Evolutionary conservation across 179 eudicot genomes (phyloP), one percentile per base, ranked within the genome.

Genomic region (Sideroxylon spinosum): DNA sequence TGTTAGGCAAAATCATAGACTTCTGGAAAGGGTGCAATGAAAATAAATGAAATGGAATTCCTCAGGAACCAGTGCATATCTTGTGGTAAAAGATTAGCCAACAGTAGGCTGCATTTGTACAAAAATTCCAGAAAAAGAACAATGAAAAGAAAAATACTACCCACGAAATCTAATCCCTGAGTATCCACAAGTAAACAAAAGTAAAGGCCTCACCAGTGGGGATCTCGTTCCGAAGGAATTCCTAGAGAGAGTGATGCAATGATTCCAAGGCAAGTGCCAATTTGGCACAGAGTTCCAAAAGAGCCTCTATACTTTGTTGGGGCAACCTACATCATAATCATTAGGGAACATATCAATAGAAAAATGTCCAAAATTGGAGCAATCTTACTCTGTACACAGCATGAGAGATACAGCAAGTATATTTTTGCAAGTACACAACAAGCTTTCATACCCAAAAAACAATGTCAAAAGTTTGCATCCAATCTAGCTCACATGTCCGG

Each of bases 221-320:
- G 90, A 87, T 91, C 94, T 81, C 72, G 79, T 84, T 93, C 93
- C 37, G 91, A 86, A 59, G 91, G 86, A 79, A 88, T 85, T 46
- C 86, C 97, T 71, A 90, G 70, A 82, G 82, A 83, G 57, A 93
- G 87, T 71, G 97, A 93, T 68, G 83, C 87, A 80, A 93, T 90
- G 60, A 93, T 93, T 79, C 97, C 97, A 76, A 89, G 85, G 87
- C 94, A 93, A 49, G 97, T 93, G 63, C 97, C 94, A 78, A 93
- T 86, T 83, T 93, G 97, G 79, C 92, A 87, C 46, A 93, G 77
- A 75, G 90, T 86, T 77, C 96, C 97, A 86, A 93, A 77, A 25
- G 90, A 91, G 65, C 97, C 97, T 84, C 97, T 86, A 75, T 85
- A 91, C 78, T 86, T 90, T 57, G 97, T 91, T 56, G 97, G 97